Conservation (phyloP, 1,139 yeast genomes). For the Pichia norvegensis region DNA sequence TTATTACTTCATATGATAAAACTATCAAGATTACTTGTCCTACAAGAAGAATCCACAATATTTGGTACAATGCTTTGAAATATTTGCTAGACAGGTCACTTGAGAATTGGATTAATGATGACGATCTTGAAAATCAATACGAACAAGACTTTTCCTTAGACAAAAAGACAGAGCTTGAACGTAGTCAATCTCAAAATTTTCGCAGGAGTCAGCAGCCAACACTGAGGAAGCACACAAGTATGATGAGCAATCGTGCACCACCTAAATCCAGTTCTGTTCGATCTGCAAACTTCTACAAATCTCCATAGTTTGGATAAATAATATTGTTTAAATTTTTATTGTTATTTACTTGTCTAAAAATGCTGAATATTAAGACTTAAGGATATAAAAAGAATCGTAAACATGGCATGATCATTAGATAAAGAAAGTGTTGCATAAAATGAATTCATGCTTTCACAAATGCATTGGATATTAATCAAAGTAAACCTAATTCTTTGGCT, state of each 20-base stretch:
- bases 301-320: background rate
- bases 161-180: conserved; percentile 23
- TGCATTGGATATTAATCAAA: background rate
- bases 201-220: conserved; percentile 16
- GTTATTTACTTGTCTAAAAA: too few relatives aligned
- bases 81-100: conserved; percentile 65
- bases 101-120: conserved; percentile 41
- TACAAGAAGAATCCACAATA: conserved; percentile 78
- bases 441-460: background rate
- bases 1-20: conserved; percentile 64
- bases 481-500: background rate
- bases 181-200: conserved; percentile 21
- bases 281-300: background rate
- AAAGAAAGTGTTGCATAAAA: background rate
- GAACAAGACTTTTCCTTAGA: conserved; percentile 23
- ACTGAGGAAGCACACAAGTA: conserved; percentile 8
- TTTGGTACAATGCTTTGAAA: conserved; percentile 83
- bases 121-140: conserved; percentile 26
- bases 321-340: too few relatives aligned
- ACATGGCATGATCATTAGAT: background rate
- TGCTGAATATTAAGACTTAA: background rate
- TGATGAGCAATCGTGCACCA: background rate
- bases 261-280: background rate
- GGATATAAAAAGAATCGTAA: background rate
- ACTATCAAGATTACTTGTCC: conserved; percentile 79